These are phyloP conservation scores for Ascochyta rabiei DNA, from an alignment of 2,329 filamentous ascomycete genomes.

Conservation along the genomic window DNA sequence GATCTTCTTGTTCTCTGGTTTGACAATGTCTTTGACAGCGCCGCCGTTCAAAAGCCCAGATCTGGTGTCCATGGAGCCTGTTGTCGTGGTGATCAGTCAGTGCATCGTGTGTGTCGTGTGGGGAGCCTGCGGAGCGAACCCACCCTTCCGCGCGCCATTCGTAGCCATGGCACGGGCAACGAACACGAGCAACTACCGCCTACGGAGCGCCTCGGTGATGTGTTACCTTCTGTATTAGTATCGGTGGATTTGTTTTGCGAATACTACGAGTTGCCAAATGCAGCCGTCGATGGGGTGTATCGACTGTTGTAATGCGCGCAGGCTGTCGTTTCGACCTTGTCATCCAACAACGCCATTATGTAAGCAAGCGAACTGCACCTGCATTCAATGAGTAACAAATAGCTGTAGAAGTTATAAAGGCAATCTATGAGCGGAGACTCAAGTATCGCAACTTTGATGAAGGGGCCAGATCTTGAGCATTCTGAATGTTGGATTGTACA, in stretches of 20 bases:
- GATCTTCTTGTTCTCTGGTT: constrained; percentile 50
- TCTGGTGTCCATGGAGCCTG: constrained; percentile 31
- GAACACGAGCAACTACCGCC: constrained; percentile 30
- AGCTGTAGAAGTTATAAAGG: background rate
- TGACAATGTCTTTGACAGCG: constrained; percentile 43
- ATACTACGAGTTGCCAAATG: constrained; percentile 16
- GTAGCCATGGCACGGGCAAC: constrained; percentile 36
- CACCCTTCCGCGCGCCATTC: constrained; percentile 48
- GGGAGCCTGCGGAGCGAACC: constrained; percentile 24
- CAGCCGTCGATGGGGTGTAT: constrained; percentile 27
- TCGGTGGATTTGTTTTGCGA: background rate
- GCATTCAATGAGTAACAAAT: background rate
- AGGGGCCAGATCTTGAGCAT: too few species aligned
- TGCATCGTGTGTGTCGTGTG: constrained; percentile 10
- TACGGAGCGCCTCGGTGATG: constrained; percentile 41
- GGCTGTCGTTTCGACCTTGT: constrained; percentile 14
- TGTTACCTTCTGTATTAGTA: background rate
- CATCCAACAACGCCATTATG: constrained; percentile 13
- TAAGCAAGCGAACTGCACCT: background rate
- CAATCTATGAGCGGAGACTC: too few species aligned
- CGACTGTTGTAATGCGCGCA: constrained; percentile 14
- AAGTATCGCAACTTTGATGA: too few species aligned
- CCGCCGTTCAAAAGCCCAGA: constrained; percentile 37
- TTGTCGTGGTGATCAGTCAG: constrained; percentile 34
- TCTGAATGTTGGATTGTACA: background rate